A percentile compares a stretch with the other conserved stretches of the same genome.
Conservation (phyloP, 169 alveolate genomes). For the Eimeria brunetti region DNA sequence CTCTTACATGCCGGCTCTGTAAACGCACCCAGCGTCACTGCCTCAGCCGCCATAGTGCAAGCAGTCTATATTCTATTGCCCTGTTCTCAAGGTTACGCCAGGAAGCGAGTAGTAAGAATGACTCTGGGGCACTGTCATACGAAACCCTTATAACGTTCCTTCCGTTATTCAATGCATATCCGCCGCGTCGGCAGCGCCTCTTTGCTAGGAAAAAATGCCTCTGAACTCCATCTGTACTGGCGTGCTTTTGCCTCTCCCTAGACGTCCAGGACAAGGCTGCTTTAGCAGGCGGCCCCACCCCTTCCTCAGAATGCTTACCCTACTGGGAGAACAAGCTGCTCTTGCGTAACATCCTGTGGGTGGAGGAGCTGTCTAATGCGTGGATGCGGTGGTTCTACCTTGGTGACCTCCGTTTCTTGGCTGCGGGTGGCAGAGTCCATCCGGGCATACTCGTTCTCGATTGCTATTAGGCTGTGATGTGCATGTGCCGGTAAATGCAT, state of each 20-base stretch:
- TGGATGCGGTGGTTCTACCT: background rate
- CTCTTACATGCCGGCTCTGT: conserved; percentile 7
- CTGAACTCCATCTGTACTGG: background rate
- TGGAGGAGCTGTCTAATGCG: background rate
- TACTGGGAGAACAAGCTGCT: background rate
- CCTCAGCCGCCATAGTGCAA: conserved; percentile 58
- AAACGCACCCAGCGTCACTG: conserved; percentile 2
- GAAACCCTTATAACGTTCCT: background rate
- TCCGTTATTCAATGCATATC: background rate
- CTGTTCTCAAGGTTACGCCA: background rate
- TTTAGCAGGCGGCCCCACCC: background rate
- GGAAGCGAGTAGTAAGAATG: background rate
- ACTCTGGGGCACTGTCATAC: background rate
- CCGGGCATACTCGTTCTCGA: background rate
- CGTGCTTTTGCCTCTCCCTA: background rate
- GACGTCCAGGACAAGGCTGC: background rate
- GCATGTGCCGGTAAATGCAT: background rate
- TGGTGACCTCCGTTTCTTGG: background rate
- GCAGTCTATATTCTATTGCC: background rate
- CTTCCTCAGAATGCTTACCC: background rate
- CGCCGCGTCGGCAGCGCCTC: background rate
- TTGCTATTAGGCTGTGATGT: background rate
- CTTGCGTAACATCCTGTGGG: background rate
- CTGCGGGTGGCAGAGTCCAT: background rate
- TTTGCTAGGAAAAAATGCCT: background rate